These are phyloP conservation scores for Scedosporium minutisporum DNA, from an alignment of 2,329 filamentous ascomycete genomes.

Conservation along the genomic window DNA sequence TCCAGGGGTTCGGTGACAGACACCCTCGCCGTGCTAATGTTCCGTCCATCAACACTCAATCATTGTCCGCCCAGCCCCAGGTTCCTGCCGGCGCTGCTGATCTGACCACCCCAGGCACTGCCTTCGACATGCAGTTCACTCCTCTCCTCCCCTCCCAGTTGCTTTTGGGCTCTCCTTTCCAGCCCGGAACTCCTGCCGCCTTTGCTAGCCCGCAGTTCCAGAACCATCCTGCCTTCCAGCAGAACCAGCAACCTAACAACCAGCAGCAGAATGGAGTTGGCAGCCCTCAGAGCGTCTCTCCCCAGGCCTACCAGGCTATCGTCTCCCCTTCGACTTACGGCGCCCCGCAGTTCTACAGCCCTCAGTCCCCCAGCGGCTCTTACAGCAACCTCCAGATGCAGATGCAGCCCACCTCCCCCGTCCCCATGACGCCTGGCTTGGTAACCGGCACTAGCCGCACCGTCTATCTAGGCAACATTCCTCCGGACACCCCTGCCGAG, in stretches of 20 bases:
- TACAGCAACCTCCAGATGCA: conserved; percentile 51
- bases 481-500: conserved; percentile 92
- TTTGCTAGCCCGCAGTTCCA: conserved; percentile 91
- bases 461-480: conserved; percentile 95
- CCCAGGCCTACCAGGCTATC: conserved; percentile 74
- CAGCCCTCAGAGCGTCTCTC: conserved; percentile 70
- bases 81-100: conserved; percentile 40
- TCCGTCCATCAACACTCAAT: conserved; percentile 82
- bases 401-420: conserved; percentile 60
- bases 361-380: conserved; percentile 77
- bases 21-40: conserved; percentile 79
- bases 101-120: conserved; percentile 77
- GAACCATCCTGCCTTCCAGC: conserved; percentile 67
- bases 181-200: conserved; percentile 82
- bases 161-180: conserved; percentile 90
- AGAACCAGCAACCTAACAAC: conserved; percentile 38
- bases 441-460: conserved; percentile 89
- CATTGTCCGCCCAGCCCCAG: conserved; percentile 38
- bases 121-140: conserved; percentile 97
- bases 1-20: conserved; percentile 75
- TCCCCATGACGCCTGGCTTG: conserved; percentile 68
- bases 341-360: conserved; percentile 69
- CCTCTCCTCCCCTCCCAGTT: conserved; percentile 90
- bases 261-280: conserved; percentile 53
- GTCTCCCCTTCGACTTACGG: conserved; percentile 79